These are phyloP conservation scores for Paecilomyces formosus DNA, from an alignment of 2,329 filamentous ascomycete genomes.

Conservation along the genomic window DNA sequence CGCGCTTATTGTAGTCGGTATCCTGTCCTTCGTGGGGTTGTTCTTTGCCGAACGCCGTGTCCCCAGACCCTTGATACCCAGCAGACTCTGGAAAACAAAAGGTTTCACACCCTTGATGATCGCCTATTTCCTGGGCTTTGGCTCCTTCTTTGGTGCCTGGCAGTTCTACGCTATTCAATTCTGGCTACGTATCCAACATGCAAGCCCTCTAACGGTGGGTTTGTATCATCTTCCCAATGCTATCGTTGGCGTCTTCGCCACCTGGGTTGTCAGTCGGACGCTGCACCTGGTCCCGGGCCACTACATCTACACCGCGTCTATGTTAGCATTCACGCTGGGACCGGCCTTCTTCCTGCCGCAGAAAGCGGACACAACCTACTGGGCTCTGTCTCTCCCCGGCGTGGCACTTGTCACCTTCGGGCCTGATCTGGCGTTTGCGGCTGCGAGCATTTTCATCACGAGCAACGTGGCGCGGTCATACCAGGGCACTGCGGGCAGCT, in stretches of 20 bases:
- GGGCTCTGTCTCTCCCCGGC: conserved; percentile 39
- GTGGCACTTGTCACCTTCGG: conserved; percentile 41
- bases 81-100: conserved; percentile 33
- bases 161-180: conserved; percentile 36
- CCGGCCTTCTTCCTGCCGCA: conserved; percentile 36
- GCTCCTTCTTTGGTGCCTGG: conserved; percentile 37
- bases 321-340: conserved; percentile 29
- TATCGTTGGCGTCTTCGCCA: conserved; percentile 38
- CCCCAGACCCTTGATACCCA: not conserved
- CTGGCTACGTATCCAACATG: conserved; percentile 32
- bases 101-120: conserved; percentile 38
- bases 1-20: conserved; percentile 39
- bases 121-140: conserved; percentile 38
- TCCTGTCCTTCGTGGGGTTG: conserved; percentile 40
- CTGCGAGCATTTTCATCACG: conserved; percentile 44
- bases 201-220: conserved; percentile 32
- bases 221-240: conserved; percentile 41
- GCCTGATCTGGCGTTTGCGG: conserved; percentile 41
- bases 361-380: conserved; percentile 34
- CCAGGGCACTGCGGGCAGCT: conserved; percentile 39
- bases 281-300: conserved; percentile 41
- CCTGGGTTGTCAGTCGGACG: conserved; percentile 39
- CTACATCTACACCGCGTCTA: conserved; percentile 39
- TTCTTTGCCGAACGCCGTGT: conserved; percentile 34
- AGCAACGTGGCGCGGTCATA: conserved; percentile 40